Conservation (phyloP, 1,284 basidiomycete genomes). For the Cutaneotrichosporon cutaneum region DNA sequence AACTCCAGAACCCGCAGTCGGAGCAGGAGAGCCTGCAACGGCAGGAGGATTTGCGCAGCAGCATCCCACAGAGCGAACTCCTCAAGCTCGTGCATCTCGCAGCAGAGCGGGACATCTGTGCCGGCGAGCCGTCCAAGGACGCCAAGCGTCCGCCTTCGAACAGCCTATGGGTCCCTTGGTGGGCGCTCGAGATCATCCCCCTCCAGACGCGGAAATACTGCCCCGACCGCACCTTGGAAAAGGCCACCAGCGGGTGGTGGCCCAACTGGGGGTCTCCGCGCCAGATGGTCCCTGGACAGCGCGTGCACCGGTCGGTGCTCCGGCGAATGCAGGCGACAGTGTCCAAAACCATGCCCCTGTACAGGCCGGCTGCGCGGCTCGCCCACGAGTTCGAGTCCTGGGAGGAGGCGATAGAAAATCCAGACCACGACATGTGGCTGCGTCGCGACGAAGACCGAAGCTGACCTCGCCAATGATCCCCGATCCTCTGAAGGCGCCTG, state of each 20-base stretch:
- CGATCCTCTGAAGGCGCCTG: too few species aligned
- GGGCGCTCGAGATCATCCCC: not conserved
- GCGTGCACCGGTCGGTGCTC: not conserved
- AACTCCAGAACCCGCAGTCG: not conserved
- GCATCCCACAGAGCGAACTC: not conserved
- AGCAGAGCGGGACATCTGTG: not conserved
- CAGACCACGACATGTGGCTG: not conserved
- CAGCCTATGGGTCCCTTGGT: not conserved
- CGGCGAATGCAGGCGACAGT: not conserved
- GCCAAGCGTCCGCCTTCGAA: not conserved
- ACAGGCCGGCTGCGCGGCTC: not conserved
- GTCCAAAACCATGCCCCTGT: not conserved
- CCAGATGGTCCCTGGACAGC: not conserved
- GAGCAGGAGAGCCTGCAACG: not conserved
- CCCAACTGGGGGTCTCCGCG: not conserved
- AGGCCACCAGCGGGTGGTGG: too few species aligned
- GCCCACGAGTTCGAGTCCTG: not conserved
- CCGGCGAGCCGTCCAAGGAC: not conserved
- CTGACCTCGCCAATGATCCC: too few species aligned
- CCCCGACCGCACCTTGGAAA: too few species aligned
- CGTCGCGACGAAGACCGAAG: too few species aligned
- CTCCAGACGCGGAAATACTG: not conserved
- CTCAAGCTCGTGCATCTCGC: not conserved
- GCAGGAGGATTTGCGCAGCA: not conserved
- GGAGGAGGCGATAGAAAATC: not conserved